Base-by-base conservation (phyloP, 768 basidiomycete genomes). In the Trichaptum fuscoviolaceum region DNA sequence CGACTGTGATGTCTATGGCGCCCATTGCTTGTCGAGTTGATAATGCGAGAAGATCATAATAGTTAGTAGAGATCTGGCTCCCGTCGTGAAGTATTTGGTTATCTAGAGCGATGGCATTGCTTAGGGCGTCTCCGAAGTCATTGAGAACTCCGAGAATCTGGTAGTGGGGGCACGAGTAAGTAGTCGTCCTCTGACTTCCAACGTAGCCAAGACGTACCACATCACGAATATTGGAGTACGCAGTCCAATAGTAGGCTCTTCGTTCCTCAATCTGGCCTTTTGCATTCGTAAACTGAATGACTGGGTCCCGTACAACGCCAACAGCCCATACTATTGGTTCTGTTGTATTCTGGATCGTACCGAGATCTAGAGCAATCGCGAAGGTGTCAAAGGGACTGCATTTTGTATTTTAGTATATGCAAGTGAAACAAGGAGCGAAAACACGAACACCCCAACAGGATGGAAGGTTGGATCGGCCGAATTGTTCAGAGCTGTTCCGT, bases 231-330 rank as follows among this genome's bases (percentile, higher is more conserved):
- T n/a, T 63, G 18, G 63, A 27, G 9, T 35, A 36, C 12, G 34
- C 17, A 34, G 63, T 57, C 63, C 30, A 52, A 35, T 30, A 63
- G 35, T 35, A 63, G 12, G 36, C 23, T 30, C 34, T 35, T 34
- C 63, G 26, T n/a, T 24, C 35, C 35, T 63, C 34, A 10, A 17
- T 34, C 10, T 34, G 25, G 17, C 36, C 63, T 4, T 12, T 25
- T 12, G 26, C 7, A 25, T 34, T 52, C 17, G 63, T 52, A 20
- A 35, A 63, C 35, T 63, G 63, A 17, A 63, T 35, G 27, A 52
- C 63, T 9, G 63, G 63, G 27, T 63, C 63, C 5, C 63, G 63
- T 8, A 52, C 25, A 24, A 63, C 24, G 10, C 63, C 63, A 17
- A 63, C 24, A 52, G 35, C 27, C 30, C 30, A 63, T 17, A 63